phyloP scores from a whole-genome alignment of 352 stramenopile species.

The Phytophthora rubi region DNA sequence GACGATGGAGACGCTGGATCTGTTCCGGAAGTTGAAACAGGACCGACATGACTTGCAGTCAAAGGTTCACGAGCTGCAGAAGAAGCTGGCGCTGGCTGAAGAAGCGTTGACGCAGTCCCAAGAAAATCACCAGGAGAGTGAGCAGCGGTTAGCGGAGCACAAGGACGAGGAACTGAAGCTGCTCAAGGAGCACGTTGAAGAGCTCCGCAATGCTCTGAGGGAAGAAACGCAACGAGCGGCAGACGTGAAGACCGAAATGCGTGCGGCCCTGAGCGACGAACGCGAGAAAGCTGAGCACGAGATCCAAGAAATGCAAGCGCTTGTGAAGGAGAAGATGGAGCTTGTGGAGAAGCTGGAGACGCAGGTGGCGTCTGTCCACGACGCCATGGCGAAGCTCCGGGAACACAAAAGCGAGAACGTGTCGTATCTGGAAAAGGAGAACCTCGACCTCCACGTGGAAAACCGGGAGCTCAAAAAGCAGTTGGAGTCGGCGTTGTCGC shows the following conservation, averaged over 20 bases:
- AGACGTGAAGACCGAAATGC: constrained; percentile 42
- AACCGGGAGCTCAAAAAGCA: constrained; percentile 63
- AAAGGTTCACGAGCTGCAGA: constrained; percentile 47
- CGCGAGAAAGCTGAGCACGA: constrained; percentile 61
- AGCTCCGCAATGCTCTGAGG: constrained; percentile 45
- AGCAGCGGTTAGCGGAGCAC: constrained; percentile 29
- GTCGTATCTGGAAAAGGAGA: constrained; percentile 73
- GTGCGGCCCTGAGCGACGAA: constrained; percentile 41
- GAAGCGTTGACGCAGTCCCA: constrained; percentile 17
- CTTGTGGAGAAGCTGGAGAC: constrained; percentile 49
- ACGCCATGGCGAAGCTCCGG: constrained; percentile 30
- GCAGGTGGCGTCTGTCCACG: constrained; percentile 38
- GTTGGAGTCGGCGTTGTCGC: constrained; percentile 30
- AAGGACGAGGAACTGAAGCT: constrained; percentile 54
- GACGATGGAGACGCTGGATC: constrained; percentile 71
- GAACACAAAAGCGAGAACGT: constrained; percentile 48
- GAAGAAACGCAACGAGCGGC: constrained; percentile 41
- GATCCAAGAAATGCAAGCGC: constrained; percentile 52
- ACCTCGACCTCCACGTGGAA: constrained; percentile 68
- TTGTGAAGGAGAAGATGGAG: constrained; percentile 57
- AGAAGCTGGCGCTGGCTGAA: constrained; percentile 38
- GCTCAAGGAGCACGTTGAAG: constrained; percentile 48
- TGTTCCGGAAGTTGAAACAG: constrained; percentile 75
- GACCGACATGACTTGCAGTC: constrained; percentile 57
- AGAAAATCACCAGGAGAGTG: constrained; percentile 26